Base-by-base conservation (phyloP, 768 basidiomycete genomes). In the Tremella mesenterica region DNA sequence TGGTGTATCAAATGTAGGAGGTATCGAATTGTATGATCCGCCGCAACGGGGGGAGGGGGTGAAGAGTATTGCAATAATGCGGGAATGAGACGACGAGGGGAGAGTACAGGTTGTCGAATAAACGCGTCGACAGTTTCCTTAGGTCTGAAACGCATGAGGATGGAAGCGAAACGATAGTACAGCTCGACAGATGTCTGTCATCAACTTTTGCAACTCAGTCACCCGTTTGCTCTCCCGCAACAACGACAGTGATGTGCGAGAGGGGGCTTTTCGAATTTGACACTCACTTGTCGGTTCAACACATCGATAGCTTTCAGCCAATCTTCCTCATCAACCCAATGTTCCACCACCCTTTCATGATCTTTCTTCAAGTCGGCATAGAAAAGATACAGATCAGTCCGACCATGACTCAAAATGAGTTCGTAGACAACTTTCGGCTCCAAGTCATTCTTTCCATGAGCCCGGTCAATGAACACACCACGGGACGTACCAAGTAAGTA, bases 41-140 rank as follows among this genome's bases (percentile, higher is more conserved):
- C 26, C 21, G 50, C 16, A 6, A 49, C 36, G 0, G 57, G 49
- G 16, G 1, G 85, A 81, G 4, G 82, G 79, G 48, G 85, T 70
- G 2, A 75, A 47, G 85, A 83, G 59, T 91, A 86, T 84, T 86
- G 69, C 18, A 96, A 78, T 14, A 97, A 77, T 1, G 93, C 86
- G 8, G 95, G 92, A 46, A 97, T 81, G 28, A 99, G 82, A 8
- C 85, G 85, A 8, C 86, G 75, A 20, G 90, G 85, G 60, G 93
- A 84, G 20, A 97, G 76, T 2, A 80, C 75, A 2, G 84, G 76
- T 65, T 88, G 88, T 23, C 86, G 84, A 27, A 95, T 76, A 89
- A 91, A 97, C 0, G 86, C 81, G 66, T 96, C 91, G 29, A 96
- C 85, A 4, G 88, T 88, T 58, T 88, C 88, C 66, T 86, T 88